phyloP scores from a whole-genome alignment of 2,329 filamentous ascomycete genomes.

The Diaporthe ampelina region DNA sequence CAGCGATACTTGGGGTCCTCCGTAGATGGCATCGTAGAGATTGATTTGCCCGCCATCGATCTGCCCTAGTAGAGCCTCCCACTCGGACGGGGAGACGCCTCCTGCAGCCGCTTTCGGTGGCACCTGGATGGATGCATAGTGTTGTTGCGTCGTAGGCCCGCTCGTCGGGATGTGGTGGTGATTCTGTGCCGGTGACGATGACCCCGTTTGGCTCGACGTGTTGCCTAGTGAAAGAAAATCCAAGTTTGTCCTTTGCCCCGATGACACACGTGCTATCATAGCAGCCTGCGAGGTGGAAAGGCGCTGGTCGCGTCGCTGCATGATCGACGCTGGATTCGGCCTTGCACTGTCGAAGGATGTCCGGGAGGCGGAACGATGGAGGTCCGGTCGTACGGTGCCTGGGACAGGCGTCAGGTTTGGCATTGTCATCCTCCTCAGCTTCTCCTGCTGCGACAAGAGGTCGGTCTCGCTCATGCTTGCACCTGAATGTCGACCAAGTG shows the following conservation, averaged over 20 bases:
- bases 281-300: constrained; percentile 60
- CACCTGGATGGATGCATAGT: constrained; percentile 53
- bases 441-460: constrained; percentile 68
- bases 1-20: constrained; percentile 68
- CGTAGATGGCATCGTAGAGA: constrained; percentile 88
- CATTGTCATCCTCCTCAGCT: constrained; percentile 69
- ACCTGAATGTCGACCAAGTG: constrained; percentile 57
- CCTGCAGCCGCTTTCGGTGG: constrained; percentile 52
- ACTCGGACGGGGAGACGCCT: constrained; percentile 76
- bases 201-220: constrained; percentile 61
- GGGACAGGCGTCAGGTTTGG: constrained; percentile 52
- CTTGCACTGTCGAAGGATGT: constrained; percentile 63
- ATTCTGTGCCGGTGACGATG: constrained; percentile 62
- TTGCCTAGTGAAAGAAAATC: constrained; percentile 71
- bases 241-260: constrained; percentile 60
- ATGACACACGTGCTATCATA: constrained; percentile 55
- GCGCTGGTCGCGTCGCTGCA: constrained; percentile 62
- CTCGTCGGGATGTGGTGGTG: constrained; percentile 50
- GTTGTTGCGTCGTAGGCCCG: constrained; percentile 48
- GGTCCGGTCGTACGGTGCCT: constrained; percentile 50
- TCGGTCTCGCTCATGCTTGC: constrained; percentile 67
- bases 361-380: constrained; percentile 58
- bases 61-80: constrained; percentile 85
- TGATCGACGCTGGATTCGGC: constrained; percentile 51
- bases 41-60: constrained; percentile 86